Percentiles rank a stretch among this genome's conserved stretches.
phyloP scores from a whole-genome alignment of 2,329 filamentous ascomycete genomes.

The Sporothrix brunneoviolacea region DNA sequence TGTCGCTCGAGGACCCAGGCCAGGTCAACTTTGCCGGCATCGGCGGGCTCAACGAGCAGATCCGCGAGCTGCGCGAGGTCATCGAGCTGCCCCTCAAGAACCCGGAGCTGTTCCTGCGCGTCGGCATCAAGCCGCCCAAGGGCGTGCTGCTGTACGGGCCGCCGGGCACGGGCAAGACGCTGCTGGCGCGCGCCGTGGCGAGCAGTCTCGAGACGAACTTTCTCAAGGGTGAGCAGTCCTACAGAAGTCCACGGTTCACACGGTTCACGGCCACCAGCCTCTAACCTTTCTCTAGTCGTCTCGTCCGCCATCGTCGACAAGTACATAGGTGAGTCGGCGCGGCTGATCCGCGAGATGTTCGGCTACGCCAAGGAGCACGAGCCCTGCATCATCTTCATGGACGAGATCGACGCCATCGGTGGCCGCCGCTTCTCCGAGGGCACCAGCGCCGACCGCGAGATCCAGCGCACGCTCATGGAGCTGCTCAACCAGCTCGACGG shows the following conservation, averaged over 20 bases:
- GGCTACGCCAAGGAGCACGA: conserved; percentile 99
- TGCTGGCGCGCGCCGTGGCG: conserved; percentile 88
- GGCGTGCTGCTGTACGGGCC: conserved; percentile 94
- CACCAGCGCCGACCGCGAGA: conserved; percentile 94
- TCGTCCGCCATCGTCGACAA: conserved; percentile 99
- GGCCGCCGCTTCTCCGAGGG: conserved; percentile 95
- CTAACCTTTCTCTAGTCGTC: conserved; percentile 56
- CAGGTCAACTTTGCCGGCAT: conserved; percentile 98
- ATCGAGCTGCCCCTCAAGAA: conserved; percentile 98
- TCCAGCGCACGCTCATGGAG: conserved; percentile 97
- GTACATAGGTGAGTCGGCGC: conserved; percentile 96
- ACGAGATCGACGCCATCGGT: conserved; percentile 98
- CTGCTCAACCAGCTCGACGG: conserved; percentile 96
- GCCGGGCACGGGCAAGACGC: conserved; percentile 92
- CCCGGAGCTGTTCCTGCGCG: conserved; percentile 90
- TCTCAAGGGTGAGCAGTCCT: conserved; percentile 65
- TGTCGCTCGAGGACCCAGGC: conserved; percentile 96
- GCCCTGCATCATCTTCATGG: conserved; percentile 99
- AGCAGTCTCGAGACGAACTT: conserved; percentile 98
- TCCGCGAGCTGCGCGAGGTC: conserved; percentile 91
- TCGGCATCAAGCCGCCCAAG: conserved; percentile 98
- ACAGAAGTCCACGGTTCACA: too few species aligned
- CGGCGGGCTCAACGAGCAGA: conserved; percentile 96
- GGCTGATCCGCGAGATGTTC: conserved; percentile 98
- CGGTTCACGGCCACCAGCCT: too few species aligned